These are phyloP conservation scores for Fomitopsis schrenkii DNA, from an alignment of 1,284 basidiomycete species.

Conservation along the genomic window DNA sequence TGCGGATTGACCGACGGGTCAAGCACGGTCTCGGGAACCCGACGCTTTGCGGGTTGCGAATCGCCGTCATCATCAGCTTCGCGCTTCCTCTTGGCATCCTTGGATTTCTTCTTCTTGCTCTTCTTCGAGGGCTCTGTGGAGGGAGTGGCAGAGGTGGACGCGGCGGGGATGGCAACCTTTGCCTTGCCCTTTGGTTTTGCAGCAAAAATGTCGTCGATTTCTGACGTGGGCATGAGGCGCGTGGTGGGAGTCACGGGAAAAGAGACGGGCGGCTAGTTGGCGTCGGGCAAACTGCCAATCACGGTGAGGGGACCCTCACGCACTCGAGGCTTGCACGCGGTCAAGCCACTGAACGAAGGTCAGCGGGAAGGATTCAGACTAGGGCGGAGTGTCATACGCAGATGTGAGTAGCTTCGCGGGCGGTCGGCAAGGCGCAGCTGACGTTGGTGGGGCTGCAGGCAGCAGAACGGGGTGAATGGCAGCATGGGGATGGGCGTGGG, in stretches of 20 bases:
- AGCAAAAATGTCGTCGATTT: constrained; percentile 80
- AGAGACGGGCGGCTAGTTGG: constrained; percentile 2
- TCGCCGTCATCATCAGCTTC: constrained; percentile 20
- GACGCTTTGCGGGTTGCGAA: constrained; percentile 33
- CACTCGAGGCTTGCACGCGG: constrained; percentile 1
- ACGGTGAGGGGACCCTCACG: not conserved
- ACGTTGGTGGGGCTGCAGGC: not conserved
- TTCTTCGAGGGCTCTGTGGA: constrained; percentile 24
- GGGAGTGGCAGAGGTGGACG: constrained; percentile 21
- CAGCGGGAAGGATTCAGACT: not conserved
- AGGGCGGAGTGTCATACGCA: not conserved
- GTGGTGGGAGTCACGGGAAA: constrained; percentile 1
- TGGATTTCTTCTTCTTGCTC: constrained; percentile 41
- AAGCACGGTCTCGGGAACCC: constrained; percentile 53
- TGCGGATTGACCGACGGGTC: constrained; percentile 44
- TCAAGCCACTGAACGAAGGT: not conserved
- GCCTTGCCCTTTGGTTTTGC: constrained; percentile 41
- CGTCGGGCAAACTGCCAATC: not conserved
- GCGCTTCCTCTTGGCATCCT: constrained; percentile 31
- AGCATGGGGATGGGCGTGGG: not conserved
- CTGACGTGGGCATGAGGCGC: constrained; percentile 36
- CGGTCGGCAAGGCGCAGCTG: not conserved
- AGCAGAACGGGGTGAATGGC: not conserved
- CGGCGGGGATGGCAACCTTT: constrained; percentile 26
- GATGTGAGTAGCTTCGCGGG: not conserved